Evolutionary conservation across 495 filamentous ascomycete genomes (phyloP).

Genomic region (Pyrenopolyporus hunteri): DNA sequence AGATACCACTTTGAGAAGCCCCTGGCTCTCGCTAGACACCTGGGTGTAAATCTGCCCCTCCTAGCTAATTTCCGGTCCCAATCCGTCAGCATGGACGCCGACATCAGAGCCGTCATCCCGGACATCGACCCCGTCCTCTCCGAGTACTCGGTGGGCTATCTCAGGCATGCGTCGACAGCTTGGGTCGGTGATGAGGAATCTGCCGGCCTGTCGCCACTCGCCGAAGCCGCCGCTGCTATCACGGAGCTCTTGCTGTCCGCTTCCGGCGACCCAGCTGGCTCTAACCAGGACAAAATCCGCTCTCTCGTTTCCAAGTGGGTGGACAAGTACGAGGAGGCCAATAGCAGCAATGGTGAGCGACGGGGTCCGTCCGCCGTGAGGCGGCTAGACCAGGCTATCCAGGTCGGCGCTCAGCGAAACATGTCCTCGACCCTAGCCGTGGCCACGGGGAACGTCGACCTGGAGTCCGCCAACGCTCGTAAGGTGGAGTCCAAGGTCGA

Average conservation of each 20-base stretch:
- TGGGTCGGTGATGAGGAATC: conserved; percentile 78
- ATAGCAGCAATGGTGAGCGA: conserved; percentile 64
- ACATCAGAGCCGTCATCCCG: conserved; percentile 86
- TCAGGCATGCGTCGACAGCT: conserved; percentile 87
- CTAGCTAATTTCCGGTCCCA: background rate
- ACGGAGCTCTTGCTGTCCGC: conserved; percentile 88
- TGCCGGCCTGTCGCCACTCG: conserved; percentile 70
- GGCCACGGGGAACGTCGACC: conserved; percentile 80
- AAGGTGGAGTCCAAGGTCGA: conserved; percentile 98
- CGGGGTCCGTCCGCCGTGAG: conserved; percentile 75
- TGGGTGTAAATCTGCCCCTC: no score
- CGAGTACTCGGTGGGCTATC: conserved; percentile 92
- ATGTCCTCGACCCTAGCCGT: conserved; percentile 94
- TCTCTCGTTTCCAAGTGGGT: conserved; percentile 92
- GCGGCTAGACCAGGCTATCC: conserved; percentile 92
- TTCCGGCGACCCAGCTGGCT: conserved; percentile 72
- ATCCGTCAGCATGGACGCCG: conserved; percentile 74
- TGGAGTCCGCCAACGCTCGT: conserved; percentile 87
- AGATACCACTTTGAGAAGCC: conserved; percentile 20
- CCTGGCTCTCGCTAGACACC: no score
- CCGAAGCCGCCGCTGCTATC: conserved; percentile 83
- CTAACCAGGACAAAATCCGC: conserved; percentile 76
- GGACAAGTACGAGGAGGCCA: conserved; percentile 72
- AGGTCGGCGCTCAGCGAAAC: conserved; percentile 91
- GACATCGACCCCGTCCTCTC: conserved; percentile 88